These are phyloP conservation scores for Aspergillus panamensis DNA, from an alignment of 495 filamentous ascomycete genomes.

Conservation along the genomic window DNA sequence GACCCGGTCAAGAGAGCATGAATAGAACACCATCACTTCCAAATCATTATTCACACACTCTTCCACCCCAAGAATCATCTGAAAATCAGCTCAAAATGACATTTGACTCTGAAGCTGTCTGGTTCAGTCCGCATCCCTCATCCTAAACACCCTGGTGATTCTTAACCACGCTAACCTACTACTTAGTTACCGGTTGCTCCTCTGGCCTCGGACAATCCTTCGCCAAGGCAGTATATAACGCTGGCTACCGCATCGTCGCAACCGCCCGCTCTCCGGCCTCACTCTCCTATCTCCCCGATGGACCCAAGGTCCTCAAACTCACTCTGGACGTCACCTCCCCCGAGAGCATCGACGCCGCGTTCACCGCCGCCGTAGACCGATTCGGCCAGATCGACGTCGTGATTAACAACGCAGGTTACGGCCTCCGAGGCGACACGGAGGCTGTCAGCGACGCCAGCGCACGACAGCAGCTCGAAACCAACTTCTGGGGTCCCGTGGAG, in stretches of 20 bases:
- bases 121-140: background rate
- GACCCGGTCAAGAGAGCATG: no score
- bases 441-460: conserved; percentile 35
- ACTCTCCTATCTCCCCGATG: conserved; percentile 36
- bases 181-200: conserved; percentile 29
- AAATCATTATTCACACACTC: no score
- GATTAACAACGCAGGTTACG: conserved; percentile 37
- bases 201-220: conserved; percentile 42
- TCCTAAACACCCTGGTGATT: background rate
- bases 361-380: conserved; percentile 31
- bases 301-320: conserved; percentile 40
- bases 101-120: background rate
- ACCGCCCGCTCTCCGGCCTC: conserved; percentile 39
- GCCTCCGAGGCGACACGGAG: conserved; percentile 45
- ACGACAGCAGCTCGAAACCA: conserved; percentile 46
- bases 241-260: conserved; percentile 45
- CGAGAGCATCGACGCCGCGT: conserved; percentile 21
- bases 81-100: background rate
- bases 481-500: conserved; percentile 52
- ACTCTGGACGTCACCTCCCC: conserved; percentile 35
- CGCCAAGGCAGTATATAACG: conserved; percentile 34
- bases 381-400: conserved; percentile 29
- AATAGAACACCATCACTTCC: no score
- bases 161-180: background rate
- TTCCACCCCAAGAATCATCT: background rate